These are phyloP conservation scores for Arthrobotrys musiformis DNA, from an alignment of 2,329 filamentous ascomycete species.

Conservation along the genomic window DNA sequence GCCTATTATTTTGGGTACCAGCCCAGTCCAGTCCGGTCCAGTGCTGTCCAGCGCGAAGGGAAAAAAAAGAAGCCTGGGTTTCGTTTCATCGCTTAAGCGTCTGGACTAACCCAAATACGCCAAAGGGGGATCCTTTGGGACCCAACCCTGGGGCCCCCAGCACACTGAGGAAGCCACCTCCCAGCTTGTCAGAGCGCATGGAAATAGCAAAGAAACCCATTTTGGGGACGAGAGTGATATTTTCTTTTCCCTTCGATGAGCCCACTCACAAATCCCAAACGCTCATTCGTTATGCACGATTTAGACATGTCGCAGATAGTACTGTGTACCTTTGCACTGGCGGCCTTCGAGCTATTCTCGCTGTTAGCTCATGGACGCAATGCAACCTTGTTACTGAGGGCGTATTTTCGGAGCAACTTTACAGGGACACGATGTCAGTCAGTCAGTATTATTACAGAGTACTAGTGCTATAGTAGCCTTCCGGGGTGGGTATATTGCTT, in stretches of 20 bases:
- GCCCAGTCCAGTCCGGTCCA: too few relatives aligned
- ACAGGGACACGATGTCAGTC: conserved; percentile 7
- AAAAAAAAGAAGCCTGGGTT: conserved; percentile 22
- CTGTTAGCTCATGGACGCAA: conserved; percentile 5
- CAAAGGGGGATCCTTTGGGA: conserved; percentile 14
- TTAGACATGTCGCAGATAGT: conserved; percentile 30
- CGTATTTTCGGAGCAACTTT: neutral
- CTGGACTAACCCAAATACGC: conserved; percentile 31
- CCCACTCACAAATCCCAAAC: conserved; percentile 14
- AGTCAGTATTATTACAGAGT: too few relatives aligned
- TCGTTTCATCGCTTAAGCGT: conserved; percentile 53
- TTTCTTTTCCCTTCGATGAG: conserved; percentile 1
- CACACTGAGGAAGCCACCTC: conserved; percentile 2
- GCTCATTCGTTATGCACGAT: conserved; percentile 35
- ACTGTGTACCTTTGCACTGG: neutral
- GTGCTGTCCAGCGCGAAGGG: too few relatives aligned
- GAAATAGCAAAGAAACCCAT: conserved; percentile 41
- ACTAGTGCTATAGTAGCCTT: too few relatives aligned
- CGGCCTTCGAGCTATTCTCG: neutral
- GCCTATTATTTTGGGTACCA: conserved; percentile 27
- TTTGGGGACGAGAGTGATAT: conserved; percentile 1
- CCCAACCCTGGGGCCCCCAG: conserved; percentile 1
- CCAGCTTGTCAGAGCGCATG: conserved; percentile 26
- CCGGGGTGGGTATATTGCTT: conserved; percentile 23
- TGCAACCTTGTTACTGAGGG: conserved; percentile 26